A percentile compares a stretch with the other conserved stretches of the same genome.
These are phyloP conservation scores for Fusarium bulbicola DNA, from an alignment of 2,329 filamentous ascomycete species.

Conservation along the genomic window DNA sequence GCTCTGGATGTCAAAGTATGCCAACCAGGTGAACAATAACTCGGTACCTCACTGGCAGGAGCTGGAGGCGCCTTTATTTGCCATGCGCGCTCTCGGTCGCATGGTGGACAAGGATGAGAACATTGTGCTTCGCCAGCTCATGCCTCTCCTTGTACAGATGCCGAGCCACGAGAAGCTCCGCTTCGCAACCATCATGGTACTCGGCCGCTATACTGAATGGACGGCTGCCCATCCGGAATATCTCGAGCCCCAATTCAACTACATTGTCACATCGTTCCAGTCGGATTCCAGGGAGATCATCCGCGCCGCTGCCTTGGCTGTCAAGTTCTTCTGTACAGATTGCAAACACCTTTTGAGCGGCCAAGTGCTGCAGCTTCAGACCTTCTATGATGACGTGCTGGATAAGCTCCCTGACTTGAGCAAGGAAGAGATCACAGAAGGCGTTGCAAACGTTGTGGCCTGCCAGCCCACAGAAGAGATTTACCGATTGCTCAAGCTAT, in stretches of 20 bases:
- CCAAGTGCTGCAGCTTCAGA: slow-evolving; percentile 86
- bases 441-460: slow-evolving; percentile 90
- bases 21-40: slow-evolving; percentile 74
- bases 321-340: slow-evolving; percentile 97
- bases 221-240: slow-evolving; percentile 93
- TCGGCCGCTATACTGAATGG: slow-evolving; percentile 98
- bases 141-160: slow-evolving; percentile 92
- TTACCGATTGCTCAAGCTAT: slow-evolving; percentile 87
- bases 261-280: slow-evolving; percentile 92
- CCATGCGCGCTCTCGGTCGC: slow-evolving; percentile 92
- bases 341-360: slow-evolving; percentile 86
- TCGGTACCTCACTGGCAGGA: slow-evolving; percentile 95
- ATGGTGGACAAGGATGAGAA: slow-evolving; percentile 93
- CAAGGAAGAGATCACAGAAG: slow-evolving; percentile 96
- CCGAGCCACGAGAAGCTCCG: slow-evolving; percentile 97
- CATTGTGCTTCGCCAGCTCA: slow-evolving; percentile 87
- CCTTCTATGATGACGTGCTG: slow-evolving; percentile 90
- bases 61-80: slow-evolving; percentile 93
- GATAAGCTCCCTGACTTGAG: slow-evolving; percentile 86
- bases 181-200: slow-evolving; percentile 97
- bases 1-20: slow-evolving; percentile 86
- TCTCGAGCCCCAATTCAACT: slow-evolving; percentile 90
- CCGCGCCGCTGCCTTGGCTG: slow-evolving; percentile 88
- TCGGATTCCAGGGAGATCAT: slow-evolving; percentile 90
- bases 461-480: slow-evolving; percentile 83